Percentiles rank a stretch among this genome's conserved stretches.
Conservation (phyloP, 495 filamentous ascomycete genomes). For the Daldinia loculata region DNA sequence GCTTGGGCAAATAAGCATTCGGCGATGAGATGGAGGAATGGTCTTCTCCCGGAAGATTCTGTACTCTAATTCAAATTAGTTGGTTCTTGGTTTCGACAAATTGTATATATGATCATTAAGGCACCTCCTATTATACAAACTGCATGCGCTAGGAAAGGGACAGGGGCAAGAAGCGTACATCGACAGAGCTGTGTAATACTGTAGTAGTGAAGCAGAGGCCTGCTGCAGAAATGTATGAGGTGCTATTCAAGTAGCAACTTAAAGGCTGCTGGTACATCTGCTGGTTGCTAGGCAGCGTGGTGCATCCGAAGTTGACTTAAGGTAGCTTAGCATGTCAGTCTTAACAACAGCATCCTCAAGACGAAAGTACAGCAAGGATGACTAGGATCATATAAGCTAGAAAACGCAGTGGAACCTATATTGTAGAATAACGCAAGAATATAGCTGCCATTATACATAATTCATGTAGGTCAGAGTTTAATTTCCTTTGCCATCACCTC, state of each 20-base stretch:
- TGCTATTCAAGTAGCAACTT: neutral
- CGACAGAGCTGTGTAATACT: neutral
- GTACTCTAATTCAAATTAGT: constrained; percentile 30
- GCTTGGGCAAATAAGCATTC: constrained; percentile 52
- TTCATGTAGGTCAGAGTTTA: neutral
- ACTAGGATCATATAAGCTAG: too few species aligned
- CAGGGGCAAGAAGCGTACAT: neutral
- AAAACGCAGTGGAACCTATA: too few species aligned
- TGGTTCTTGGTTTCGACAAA: neutral
- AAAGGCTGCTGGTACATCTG: neutral
- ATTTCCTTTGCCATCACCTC: neutral
- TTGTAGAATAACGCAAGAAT: neutral
- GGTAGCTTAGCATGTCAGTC: too few species aligned
- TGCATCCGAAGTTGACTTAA: neutral
- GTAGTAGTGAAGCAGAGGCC: neutral
- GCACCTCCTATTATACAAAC: neutral
- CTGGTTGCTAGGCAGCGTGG: neutral
- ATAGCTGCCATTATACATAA: neutral
- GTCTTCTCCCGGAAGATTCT: constrained; percentile 43
- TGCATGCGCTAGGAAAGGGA: neutral
- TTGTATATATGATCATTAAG: neutral
- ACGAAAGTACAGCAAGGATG: too few species aligned
- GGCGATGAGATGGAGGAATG: constrained; percentile 44
- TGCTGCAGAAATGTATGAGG: neutral
- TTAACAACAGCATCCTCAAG: too few species aligned